Evolutionary conservation across 2,329 filamentous ascomycete genomes (phyloP).

Genomic region (Coleophoma cylindrospora): DNA sequence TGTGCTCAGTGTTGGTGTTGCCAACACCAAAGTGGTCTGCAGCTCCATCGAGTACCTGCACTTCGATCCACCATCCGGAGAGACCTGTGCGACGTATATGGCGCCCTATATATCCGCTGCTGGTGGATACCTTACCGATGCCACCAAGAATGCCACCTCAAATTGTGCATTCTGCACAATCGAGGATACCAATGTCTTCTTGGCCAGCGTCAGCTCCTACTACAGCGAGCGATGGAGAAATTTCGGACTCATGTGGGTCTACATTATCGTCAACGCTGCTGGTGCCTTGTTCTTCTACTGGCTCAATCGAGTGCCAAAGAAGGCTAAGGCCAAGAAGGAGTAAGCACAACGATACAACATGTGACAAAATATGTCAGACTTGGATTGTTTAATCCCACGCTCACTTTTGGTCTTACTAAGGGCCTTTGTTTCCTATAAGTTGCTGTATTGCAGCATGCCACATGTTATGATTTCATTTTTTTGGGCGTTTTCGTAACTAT

Average conservation of each 20-base stretch:
- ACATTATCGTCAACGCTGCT: conserved; percentile 45
- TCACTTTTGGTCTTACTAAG: too few species aligned
- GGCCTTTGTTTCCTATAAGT: too few species aligned
- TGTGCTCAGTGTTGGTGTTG: conserved; percentile 66
- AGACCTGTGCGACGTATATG: conserved; percentile 59
- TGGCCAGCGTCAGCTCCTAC: conserved; percentile 41
- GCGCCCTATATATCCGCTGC: conserved; percentile 37
- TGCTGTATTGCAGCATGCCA: too few species aligned
- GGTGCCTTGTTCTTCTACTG: conserved; percentile 50
- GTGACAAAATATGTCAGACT: too few species aligned
- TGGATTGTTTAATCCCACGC: too few species aligned
- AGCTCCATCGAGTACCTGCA: conserved; percentile 62
- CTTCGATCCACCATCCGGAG: conserved; percentile 56
- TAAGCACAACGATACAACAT: too few species aligned
- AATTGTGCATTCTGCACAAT: conserved; percentile 53
- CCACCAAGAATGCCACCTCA: conserved; percentile 31
- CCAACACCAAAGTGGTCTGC: conserved; percentile 62
- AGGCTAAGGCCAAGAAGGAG: conserved; percentile 11
- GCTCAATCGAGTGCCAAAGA: conserved; percentile 41
- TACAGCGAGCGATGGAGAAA: conserved; percentile 64
- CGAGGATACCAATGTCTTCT: conserved; percentile 44
- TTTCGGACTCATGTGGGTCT: conserved; percentile 48
- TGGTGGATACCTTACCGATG: conserved; percentile 51
- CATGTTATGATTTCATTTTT: too few species aligned
- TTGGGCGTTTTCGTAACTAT: too few species aligned